Evolutionary conservation across 495 filamentous ascomycete species (phyloP).

Genomic region (Staphylotrichum longicolle): DNA sequence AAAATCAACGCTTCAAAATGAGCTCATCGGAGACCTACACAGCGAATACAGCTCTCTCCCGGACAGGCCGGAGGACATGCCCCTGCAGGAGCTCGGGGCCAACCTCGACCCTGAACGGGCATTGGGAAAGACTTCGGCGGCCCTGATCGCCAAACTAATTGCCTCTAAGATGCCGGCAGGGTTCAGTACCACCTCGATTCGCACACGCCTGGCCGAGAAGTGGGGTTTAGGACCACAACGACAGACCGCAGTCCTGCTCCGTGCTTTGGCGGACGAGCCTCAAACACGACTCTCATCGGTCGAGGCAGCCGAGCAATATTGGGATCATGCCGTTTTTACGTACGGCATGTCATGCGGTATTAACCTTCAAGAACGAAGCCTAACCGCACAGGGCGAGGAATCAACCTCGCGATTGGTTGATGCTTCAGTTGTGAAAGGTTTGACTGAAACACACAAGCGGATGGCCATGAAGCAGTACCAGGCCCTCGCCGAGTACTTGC

Average conservation of each 20-base stretch:
- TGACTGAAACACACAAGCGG: not conserved
- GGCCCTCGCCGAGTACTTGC: not conserved
- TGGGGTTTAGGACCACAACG: not conserved
- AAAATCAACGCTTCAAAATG: constrained; percentile 87
- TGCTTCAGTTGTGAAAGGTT: not conserved
- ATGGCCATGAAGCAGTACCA: not conserved
- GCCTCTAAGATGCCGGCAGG: not conserved
- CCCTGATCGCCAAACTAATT: constrained; percentile 57
- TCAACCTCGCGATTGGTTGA: not conserved
- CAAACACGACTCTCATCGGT: not conserved
- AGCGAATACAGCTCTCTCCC: constrained; percentile 93
- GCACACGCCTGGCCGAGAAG: not conserved
- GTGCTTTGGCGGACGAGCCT: not conserved
- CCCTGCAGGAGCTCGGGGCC: constrained; percentile 80
- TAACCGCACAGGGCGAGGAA: not conserved
- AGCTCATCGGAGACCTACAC: constrained; percentile 83
- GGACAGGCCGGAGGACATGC: constrained; percentile 90
- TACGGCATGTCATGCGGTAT: not conserved
- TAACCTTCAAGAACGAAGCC: not conserved
- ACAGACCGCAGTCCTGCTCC: not conserved
- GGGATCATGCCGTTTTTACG: not conserved
- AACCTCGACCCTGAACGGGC: constrained; percentile 59
- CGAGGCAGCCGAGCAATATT: not conserved
- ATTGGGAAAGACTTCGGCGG: constrained; percentile 89
- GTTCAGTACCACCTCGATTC: not conserved